These are phyloP conservation scores for Nakaseomyces kungkrabaensis DNA, from an alignment of 1,139 yeast genomes.

Conservation along the genomic window DNA sequence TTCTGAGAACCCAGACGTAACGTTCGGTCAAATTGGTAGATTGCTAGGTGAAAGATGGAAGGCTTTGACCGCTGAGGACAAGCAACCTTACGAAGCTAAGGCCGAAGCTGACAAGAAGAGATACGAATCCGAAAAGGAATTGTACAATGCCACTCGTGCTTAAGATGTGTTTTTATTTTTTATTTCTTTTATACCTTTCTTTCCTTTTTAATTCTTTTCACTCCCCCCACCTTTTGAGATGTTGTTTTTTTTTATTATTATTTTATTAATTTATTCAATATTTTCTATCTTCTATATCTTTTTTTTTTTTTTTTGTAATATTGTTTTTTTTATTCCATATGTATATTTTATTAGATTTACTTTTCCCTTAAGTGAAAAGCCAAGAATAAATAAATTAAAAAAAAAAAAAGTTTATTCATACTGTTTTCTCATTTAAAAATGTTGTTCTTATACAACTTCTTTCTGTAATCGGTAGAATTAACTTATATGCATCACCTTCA, in stretches of 20 bases:
- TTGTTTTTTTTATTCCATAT: too few relatives aligned
- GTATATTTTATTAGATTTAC: too few relatives aligned
- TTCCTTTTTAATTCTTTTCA: too few relatives aligned
- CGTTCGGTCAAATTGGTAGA: slow-evolving; percentile 89
- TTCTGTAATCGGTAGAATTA: slow-evolving; percentile 57
- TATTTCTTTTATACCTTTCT: too few relatives aligned
- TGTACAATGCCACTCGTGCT: slow-evolving; percentile 47
- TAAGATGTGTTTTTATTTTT: slow-evolving; percentile 2
- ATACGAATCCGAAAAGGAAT: slow-evolving; percentile 92
- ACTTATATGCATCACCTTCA: slow-evolving; percentile 84
- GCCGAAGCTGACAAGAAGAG: slow-evolving; percentile 96
- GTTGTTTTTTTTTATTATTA: too few relatives aligned
- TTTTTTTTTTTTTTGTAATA: neutral
- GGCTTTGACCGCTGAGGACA: slow-evolving; percentile 71
- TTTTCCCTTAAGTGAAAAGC: too few relatives aligned
- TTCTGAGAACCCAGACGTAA: slow-evolving; percentile 88
- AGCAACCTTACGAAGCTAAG: slow-evolving; percentile 80
- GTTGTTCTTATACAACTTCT: slow-evolving; percentile 38
- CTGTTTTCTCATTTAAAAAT: slow-evolving; percentile 19
- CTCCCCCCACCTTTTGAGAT: too few relatives aligned
- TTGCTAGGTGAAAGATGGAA: slow-evolving; percentile 95
- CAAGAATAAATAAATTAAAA: neutral
- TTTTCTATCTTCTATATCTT: neutral
- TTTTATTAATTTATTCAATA: neutral
- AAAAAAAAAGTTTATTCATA: neutral